Conservation (phyloP, 352 stramenopile genomes). For the Aphanomyces cochlioides region DNA sequence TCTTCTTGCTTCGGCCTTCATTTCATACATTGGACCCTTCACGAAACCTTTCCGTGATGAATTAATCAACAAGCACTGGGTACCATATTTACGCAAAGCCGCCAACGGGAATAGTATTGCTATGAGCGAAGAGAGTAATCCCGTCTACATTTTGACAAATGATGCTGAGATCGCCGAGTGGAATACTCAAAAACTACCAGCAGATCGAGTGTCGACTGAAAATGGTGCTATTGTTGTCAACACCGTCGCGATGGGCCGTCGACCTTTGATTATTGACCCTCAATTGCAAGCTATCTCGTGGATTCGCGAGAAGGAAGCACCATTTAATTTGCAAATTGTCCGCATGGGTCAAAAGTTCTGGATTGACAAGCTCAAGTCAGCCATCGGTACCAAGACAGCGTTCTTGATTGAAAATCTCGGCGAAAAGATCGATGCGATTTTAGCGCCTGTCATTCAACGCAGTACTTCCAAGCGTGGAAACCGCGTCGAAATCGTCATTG, state of each 20-base stretch:
- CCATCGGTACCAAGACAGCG: conserved; percentile 89
- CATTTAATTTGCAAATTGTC: conserved; percentile 92
- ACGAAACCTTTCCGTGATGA: conserved; percentile 93
- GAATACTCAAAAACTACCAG: conserved; percentile 91
- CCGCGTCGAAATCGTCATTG: conserved; percentile 93
- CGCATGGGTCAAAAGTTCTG: conserved; percentile 92
- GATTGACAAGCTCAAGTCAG: conserved; percentile 90
- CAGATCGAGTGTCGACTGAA: conserved; percentile 91
- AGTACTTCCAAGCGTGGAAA: conserved; percentile 90
- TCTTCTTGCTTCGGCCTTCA: conserved; percentile 91
- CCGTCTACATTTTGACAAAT: conserved; percentile 87
- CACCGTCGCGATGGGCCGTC: conserved; percentile 80
- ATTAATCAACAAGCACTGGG: conserved; percentile 91
- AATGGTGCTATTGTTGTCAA: conserved; percentile 92
- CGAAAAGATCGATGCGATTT: conserved; percentile 92
- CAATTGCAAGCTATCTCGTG: conserved; percentile 92
- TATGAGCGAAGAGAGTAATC: conserved; percentile 89
- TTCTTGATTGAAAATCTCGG: conserved; percentile 94
- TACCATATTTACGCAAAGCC: conserved; percentile 85
- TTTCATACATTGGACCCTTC: conserved; percentile 94
- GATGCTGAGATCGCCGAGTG: conserved; percentile 91
- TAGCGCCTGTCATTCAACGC: conserved; percentile 92
- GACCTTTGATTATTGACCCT: conserved; percentile 92
- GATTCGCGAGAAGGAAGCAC: conserved; percentile 90
- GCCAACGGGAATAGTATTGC: conserved; percentile 82